phyloP scores from a whole-genome alignment of 306 rosid genomes.

The Lathyrus sativus region DNA sequence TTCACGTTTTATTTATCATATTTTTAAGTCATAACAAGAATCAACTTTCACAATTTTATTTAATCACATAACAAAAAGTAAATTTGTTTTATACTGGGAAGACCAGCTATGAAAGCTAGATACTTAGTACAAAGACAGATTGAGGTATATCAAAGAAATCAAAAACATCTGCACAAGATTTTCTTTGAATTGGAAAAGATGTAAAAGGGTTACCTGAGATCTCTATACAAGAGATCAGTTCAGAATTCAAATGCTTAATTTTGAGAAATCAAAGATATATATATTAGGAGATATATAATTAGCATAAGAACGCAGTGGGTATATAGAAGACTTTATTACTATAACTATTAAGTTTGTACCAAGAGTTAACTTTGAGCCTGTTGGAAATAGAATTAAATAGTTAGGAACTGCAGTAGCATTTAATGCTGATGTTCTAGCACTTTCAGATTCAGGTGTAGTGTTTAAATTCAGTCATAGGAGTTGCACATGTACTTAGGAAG shows the following conservation, averaged over 20 bases:
- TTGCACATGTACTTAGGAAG: too few relatives aligned
- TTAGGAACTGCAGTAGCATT: too few relatives aligned
- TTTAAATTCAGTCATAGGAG: too few relatives aligned
- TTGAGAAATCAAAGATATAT: too few relatives aligned
- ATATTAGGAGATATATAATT: too few relatives aligned
- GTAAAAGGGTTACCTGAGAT: slow-evolving; percentile 1
- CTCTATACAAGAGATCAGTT: too few relatives aligned
- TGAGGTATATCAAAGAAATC: not conserved
- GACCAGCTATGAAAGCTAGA: slow-evolving; percentile 3
- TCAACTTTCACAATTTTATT: slow-evolving; percentile 7
- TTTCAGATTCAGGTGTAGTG: too few relatives aligned
- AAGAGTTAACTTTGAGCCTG: not conserved
- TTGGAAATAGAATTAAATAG: too few relatives aligned
- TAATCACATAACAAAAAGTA: not conserved
- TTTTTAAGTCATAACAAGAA: slow-evolving; percentile 16
- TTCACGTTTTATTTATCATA: slow-evolving; percentile 13
- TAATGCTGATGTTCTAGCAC: too few relatives aligned
- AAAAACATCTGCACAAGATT: not conserved
- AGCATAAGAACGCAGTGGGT: too few relatives aligned
- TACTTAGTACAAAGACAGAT: not conserved
- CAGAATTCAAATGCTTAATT: too few relatives aligned
- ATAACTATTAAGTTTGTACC: not conserved
- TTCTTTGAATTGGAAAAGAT: slow-evolving; percentile 1
- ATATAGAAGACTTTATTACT: too few relatives aligned
- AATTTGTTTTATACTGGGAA: not conserved